Base-by-base conservation (phyloP, 495 filamentous ascomycete genomes). In the Penicillium canescens region DNA sequence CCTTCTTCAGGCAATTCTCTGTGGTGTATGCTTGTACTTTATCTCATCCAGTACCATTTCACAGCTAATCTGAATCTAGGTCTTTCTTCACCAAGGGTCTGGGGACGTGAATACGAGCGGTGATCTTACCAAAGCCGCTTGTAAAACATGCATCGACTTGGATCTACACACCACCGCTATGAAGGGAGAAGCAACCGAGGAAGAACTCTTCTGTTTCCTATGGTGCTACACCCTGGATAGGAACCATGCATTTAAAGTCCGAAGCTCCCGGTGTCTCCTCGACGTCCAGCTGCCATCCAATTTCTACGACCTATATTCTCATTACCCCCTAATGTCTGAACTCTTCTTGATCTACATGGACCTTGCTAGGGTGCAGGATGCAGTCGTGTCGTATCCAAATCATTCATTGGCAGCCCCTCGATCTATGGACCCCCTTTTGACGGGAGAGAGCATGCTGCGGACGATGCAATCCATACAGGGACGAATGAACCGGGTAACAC, bases 191-290 rank as follows among this genome's bases (percentile, higher is more conserved):
- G 10, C 18, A 9, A 49, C 39, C 3, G 54, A 57, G 20, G 62
- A 62, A 26, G 59, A 60, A 34, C 52, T 55, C n/a, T 62, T 55
- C 51, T 66, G 62, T 39, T 42, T 66, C 14, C 39, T 66, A 5
- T 62, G 62, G 59, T 66, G 62, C 44, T 66, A 66, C 24, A 60
- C 49, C 34, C 33, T 66, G 35, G 62, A 66, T 36, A 45, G 54
- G 23, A 66, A 62, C 36, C 55, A 66, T 26, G 59, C 59, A 2
- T 60, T 50, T 37, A 66, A 62, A 39, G 42, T 57, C 12, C 56
- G 48, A 16, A 40, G 35, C 12, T 38, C 50, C 13, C 42, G 50
- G 33, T 46, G 40, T 12, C 50, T 41, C 13, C 47, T 65, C 16
- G 48, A 61, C 1, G 23, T 33, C 10, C 35, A 45, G 9, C 14